Evolutionary conservation across 2,329 filamentous ascomycete genomes (phyloP), one percentile per base, ranked within the genome.

Genomic region (Penicillium sp.): DNA sequence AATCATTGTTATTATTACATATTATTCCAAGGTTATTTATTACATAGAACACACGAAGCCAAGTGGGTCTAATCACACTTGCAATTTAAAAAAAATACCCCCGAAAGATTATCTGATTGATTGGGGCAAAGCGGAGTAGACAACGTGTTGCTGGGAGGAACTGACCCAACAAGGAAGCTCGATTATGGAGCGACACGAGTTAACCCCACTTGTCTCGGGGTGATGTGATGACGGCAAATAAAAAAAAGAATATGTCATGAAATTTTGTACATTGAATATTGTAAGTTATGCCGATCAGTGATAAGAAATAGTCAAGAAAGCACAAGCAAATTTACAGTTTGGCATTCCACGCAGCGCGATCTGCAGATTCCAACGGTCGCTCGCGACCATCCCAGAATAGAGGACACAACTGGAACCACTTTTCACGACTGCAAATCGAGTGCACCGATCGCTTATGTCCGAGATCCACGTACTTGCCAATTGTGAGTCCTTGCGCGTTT

Each of bases 401-500:
- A 7, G 79, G 79, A 61, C 77, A 80, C 13, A 81, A 67, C 63
- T 79, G 65, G 57, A 67, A 67, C 65, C 65, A 67, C 36, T 67
- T 67, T 41, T 67, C 65, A 25, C 65, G 62, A 47, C 63, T 67
- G 42, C 52, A 58, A 49, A 63, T 60, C 0, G 63, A 66, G 48
- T 67, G 65, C 17, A 67, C 65, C 5, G 86, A 87, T 29, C 89
- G 82, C 78, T 91, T 90, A 66, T 90, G 85, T 5, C 87, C 86
- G 61, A 91, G 74, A 64, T 91, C 89, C 61, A 90, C 83, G 60
- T 89, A 85, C 74, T 89, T 89, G 65, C 89, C 86, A 38, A 91
- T 78, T 7, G 85, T 84, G 66, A 91, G 87, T 1, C 89, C 89
- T 66, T 90, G 87, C 50, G 87, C 84, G 53, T 90, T 83, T 66